Evolutionary conservation across 305 asterid genomes (phyloP).

Genomic region (Plantago lanceolata): DNA sequence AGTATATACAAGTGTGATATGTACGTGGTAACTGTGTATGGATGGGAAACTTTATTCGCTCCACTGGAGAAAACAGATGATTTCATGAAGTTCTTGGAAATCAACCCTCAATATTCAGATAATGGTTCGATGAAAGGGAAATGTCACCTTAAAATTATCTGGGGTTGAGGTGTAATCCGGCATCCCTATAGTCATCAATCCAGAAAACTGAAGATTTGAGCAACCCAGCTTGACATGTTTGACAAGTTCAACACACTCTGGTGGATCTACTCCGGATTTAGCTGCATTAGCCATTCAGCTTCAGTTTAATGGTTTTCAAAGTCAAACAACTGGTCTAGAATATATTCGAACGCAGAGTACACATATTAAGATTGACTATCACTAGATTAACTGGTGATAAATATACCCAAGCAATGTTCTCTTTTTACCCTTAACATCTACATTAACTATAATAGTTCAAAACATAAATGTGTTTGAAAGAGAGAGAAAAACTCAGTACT

Average conservation of each 20-base stretch:
- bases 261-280: slow-evolving; percentile 73
- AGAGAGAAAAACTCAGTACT: slow-evolving; percentile 32
- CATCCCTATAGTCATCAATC: slow-evolving; percentile 92
- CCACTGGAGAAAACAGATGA: background rate
- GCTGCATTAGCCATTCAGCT: slow-evolving; percentile 49
- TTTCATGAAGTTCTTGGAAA: slow-evolving; percentile 3
- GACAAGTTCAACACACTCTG: slow-evolving; percentile 64
- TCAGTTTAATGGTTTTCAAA: slow-evolving; percentile 13
- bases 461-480: too few relatives aligned
- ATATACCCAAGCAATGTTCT: too few relatives aligned
- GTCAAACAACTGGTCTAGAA: too few relatives aligned
- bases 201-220: slow-evolving; percentile 74
- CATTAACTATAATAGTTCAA: background rate
- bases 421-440: background rate
- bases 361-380: too few relatives aligned
- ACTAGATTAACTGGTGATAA: too few relatives aligned
- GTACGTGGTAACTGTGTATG: too few relatives aligned
- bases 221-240: slow-evolving; percentile 61
- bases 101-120: slow-evolving; percentile 5
- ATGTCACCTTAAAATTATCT: slow-evolving; percentile 70
- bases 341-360: too few relatives aligned
- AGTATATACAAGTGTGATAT: background rate
- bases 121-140: slow-evolving; percentile 1
- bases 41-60: background rate
- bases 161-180: slow-evolving; percentile 91